A percentile compares a stretch with the other conserved stretches of the same genome.
These are phyloP conservation scores for Phytophthora syringae DNA, from an alignment of 352 stramenopile genomes.

Conservation along the genomic window DNA sequence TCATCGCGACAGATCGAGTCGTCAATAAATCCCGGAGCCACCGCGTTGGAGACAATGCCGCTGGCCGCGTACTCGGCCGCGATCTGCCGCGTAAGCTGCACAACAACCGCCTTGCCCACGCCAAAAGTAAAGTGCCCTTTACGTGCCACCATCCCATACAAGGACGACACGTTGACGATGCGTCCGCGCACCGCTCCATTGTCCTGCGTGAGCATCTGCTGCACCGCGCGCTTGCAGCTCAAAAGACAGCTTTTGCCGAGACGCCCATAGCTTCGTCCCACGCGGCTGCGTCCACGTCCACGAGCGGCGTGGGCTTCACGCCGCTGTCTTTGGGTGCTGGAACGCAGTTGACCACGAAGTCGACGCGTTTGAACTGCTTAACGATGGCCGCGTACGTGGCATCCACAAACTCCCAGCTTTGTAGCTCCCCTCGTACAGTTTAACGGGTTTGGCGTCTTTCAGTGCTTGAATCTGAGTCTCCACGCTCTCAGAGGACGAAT, in stretches of 20 bases:
- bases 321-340: conserved; percentile 36
- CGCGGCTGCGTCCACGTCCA: conserved; percentile 47
- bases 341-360: conserved; percentile 81
- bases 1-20: conserved; percentile 67
- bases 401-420: conserved; percentile 62
- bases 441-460: conserved; percentile 22
- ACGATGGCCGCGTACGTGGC: conserved; percentile 45
- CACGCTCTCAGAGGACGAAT: conserved; percentile 37
- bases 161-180: conserved; percentile 72
- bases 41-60: conserved; percentile 70
- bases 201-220: conserved; percentile 70
- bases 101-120: conserved; percentile 65
- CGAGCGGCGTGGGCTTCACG: conserved; percentile 42
- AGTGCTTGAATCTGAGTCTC: conserved; percentile 49
- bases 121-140: conserved; percentile 71
- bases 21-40: conserved; percentile 66
- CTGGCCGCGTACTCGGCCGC: conserved; percentile 63
- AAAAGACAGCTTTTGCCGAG: conserved; percentile 71
- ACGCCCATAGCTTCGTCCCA: conserved; percentile 71
- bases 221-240: conserved; percentile 70
- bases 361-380: conserved; percentile 60
- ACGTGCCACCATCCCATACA: conserved; percentile 65
- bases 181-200: conserved; percentile 57
- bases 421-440: conserved; percentile 57
- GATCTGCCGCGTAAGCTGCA: conserved; percentile 73